Evolutionary conservation across 148 eudicot genomes (phyloP).

Genomic region (Fallopia convolvulus): DNA sequence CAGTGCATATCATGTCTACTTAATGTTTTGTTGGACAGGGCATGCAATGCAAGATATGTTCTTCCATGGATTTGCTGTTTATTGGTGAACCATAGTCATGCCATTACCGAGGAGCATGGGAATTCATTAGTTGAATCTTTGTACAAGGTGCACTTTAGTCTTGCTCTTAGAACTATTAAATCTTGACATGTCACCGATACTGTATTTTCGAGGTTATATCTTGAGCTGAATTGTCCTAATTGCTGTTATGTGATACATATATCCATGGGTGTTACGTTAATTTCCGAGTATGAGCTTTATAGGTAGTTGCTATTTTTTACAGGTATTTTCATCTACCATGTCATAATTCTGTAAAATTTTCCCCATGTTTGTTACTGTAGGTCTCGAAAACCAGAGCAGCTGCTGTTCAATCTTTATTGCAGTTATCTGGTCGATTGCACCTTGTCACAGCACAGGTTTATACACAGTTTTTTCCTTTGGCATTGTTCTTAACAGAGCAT

Average conservation of each 20-base stretch:
- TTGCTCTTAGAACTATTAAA: not conserved
- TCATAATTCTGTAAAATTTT: not conserved
- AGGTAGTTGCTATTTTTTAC: not conserved
- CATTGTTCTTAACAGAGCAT: not conserved
- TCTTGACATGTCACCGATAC: not conserved
- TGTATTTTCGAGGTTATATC: not conserved
- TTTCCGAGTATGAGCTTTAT: not conserved
- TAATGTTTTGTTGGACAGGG: slow-evolving; percentile 34
- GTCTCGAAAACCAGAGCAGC: slow-evolving; percentile 45
- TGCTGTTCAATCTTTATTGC: slow-evolving; percentile 43
- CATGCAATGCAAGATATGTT: slow-evolving; percentile 49
- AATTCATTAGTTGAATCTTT: slow-evolving; percentile 41
- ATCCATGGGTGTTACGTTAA: not conserved
- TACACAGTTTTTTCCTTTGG: not conserved
- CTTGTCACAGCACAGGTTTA: slow-evolving; percentile 80
- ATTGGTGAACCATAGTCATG: slow-evolving; percentile 55
- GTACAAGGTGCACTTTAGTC: slow-evolving; percentile 42
- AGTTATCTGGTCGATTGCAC: slow-evolving; percentile 86
- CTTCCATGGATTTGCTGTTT: slow-evolving; percentile 83
- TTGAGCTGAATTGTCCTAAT: not conserved
- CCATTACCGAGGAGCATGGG: slow-evolving; percentile 51
- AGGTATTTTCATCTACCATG: not conserved
- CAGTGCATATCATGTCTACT: not conserved
- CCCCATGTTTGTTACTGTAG: slow-evolving; percentile 26
- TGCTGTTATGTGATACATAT: not conserved